These are phyloP conservation scores for Podila epigama DNA, from an alignment of 192 early-diverging fungal genomes.

Conservation along the genomic window DNA sequence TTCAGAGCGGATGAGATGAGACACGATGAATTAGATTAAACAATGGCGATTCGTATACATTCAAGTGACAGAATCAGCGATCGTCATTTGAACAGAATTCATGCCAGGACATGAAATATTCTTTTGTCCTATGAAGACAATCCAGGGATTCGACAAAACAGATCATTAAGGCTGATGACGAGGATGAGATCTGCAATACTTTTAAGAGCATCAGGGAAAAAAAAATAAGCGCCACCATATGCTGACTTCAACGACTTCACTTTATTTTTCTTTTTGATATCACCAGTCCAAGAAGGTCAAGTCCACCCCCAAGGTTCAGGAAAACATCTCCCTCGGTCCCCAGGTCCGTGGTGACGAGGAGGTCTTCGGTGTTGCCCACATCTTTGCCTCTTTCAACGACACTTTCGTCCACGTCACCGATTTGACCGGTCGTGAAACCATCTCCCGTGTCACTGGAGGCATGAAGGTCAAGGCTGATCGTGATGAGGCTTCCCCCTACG, in stretches of 20 bases:
- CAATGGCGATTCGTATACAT: too few species aligned
- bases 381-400: conserved; percentile 99
- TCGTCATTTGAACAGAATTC: too few species aligned
- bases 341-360: conserved; percentile 97
- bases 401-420: conserved; percentile 99
- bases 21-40: too few species aligned
- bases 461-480: conserved; percentile 99
- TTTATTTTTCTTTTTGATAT: neutral
- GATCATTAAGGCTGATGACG: too few species aligned
- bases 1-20: too few species aligned
- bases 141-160: too few species aligned
- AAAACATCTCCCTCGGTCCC: conserved; percentile 95
- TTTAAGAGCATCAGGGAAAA: neutral
- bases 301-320: conserved; percentile 68
- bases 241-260: neutral
- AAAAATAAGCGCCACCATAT: neutral
- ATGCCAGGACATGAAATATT: too few species aligned
- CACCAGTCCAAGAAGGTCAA: conserved; percentile 71
- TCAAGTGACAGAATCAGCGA: too few species aligned
- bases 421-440: conserved; percentile 99
- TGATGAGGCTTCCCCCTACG: conserved; percentile 99
- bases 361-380: conserved; percentile 99
- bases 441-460: conserved; percentile 98
- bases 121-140: too few species aligned
- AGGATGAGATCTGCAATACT: too few species aligned